Conservation (phyloP, 768 basidiomycete species). For the Kwoniella dendrophila region DNA sequence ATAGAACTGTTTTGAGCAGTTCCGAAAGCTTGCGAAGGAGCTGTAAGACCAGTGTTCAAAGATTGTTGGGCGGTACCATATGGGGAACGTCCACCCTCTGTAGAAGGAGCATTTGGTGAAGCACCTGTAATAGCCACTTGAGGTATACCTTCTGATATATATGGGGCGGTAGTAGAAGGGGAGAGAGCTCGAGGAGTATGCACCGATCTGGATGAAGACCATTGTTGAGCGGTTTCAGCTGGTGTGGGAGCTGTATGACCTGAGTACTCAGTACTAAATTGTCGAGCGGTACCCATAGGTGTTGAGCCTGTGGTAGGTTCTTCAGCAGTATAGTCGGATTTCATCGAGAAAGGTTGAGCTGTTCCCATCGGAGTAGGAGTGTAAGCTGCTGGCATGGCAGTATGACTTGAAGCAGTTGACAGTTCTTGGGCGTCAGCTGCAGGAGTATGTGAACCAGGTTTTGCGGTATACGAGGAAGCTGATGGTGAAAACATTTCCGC, state of each 20-base stretch:
- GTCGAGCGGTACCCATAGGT: slow-evolving; percentile 11
- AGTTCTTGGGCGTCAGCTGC: slow-evolving; percentile 6
- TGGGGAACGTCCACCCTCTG: neutral
- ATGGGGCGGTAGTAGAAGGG: neutral
- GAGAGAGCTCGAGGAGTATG: slow-evolving; percentile 6
- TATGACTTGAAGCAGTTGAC: slow-evolving; percentile 12
- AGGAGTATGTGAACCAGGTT: slow-evolving; percentile 10
- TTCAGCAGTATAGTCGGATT: neutral
- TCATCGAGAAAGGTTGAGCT: slow-evolving; percentile 5
- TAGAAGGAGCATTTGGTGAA: slow-evolving; percentile 16
- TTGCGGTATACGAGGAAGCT: slow-evolving; percentile 14
- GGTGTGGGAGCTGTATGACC: slow-evolving; percentile 10
- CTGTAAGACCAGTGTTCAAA: slow-evolving; percentile 8
- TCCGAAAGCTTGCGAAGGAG: slow-evolving; percentile 2
- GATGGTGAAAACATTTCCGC: slow-evolving; percentile 14
- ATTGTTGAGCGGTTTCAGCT: slow-evolving; percentile 10
- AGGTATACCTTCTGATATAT: slow-evolving; percentile 13
- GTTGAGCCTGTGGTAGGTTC: neutral
- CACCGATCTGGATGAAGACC: neutral
- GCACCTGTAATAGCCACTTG: slow-evolving; percentile 24
- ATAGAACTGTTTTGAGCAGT: neutral
- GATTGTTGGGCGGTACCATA: neutral
- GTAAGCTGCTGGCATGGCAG: neutral
- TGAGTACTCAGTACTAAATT: slow-evolving; percentile 4
- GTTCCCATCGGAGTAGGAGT: slow-evolving; percentile 7